Percentiles rank a stretch among this genome's conserved stretches.
Conservation (phyloP, 2,329 filamentous ascomycete genomes). For the Aspergillus alliaceus region DNA sequence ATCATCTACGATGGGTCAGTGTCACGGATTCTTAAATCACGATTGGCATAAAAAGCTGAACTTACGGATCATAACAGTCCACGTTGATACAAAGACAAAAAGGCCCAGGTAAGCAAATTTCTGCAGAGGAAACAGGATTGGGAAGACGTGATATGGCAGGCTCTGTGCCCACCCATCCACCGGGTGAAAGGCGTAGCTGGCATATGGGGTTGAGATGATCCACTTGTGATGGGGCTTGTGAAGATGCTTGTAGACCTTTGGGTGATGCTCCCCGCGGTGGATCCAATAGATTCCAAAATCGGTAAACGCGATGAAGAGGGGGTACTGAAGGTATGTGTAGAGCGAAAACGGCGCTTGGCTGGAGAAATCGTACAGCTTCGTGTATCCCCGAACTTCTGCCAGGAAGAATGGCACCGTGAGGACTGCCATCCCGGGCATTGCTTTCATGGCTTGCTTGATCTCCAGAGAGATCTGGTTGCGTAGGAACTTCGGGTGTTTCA, state of each 20-base stretch:
- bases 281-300: conserved; percentile 90
- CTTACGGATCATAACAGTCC: conserved; percentile 81
- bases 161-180: conserved; percentile 86
- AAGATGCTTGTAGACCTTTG: conserved; percentile 75
- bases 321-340: conserved; percentile 82
- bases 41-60: background rate
- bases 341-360: conserved; percentile 70
- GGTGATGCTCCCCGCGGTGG: conserved; percentile 79
- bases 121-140: conserved; percentile 86
- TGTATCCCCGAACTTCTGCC: conserved; percentile 76
- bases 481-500: conserved; percentile 87
- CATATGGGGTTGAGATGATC: conserved; percentile 95
- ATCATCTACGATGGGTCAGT: conserved; percentile 57
- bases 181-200: conserved; percentile 91
- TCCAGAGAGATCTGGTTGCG: conserved; percentile 87
- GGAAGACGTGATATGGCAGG: conserved; percentile 87
- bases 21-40: background rate
- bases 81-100: conserved; percentile 90
- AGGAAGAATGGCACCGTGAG: conserved; percentile 81
- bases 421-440: conserved; percentile 79
- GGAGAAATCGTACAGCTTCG: conserved; percentile 78
- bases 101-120: conserved; percentile 82
- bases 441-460: conserved; percentile 70
- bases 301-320: conserved; percentile 82
- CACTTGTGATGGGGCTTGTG: conserved; percentile 99